Percentiles rank a stretch among this genome's conserved stretches.
Conservation (phyloP, 2,329 filamentous ascomycete species). For the Triangularia setosa region DNA sequence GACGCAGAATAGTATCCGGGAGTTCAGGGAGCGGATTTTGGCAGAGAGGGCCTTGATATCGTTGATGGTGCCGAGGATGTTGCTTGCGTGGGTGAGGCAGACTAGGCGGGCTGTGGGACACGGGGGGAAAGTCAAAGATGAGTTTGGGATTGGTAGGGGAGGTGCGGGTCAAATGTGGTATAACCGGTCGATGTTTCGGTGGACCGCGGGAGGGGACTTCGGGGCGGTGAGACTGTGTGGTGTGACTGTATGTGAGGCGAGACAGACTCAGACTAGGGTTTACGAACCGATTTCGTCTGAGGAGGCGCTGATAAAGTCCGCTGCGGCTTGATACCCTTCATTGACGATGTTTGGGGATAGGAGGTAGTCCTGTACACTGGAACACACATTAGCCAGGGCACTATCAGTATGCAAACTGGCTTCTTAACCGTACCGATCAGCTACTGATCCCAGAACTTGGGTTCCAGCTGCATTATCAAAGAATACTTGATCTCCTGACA, state of each 20-base stretch:
- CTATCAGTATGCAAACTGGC: neutral
- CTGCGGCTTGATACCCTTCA: constrained; percentile 60
- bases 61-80: constrained; percentile 69
- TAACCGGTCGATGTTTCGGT: constrained; percentile 62
- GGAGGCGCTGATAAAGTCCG: constrained; percentile 66
- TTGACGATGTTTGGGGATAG: constrained; percentile 57
- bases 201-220: constrained; percentile 65
- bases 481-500: constrained; percentile 61
- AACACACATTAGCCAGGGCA: neutral
- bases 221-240: constrained; percentile 41
- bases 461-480: constrained; percentile 78
- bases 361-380: constrained; percentile 63
- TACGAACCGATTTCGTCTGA: constrained; percentile 59
- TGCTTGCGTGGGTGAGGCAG: constrained; percentile 68
- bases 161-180: constrained; percentile 47
- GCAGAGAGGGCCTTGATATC: constrained; percentile 48
- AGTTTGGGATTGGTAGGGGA: constrained; percentile 46
- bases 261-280: neutral
- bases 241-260: neutral
- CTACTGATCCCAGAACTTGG: constrained; percentile 63
- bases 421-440: constrained; percentile 51
- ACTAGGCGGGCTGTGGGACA: constrained; percentile 67
- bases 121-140: constrained; percentile 53
- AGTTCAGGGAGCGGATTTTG: constrained; percentile 45
- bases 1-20: constrained; percentile 61